Evolutionary conservation across 2,329 filamentous ascomycete species (phyloP), one percentile per base, ranked within the genome.

Genomic region (Aspergillus luchuensis): DNA sequence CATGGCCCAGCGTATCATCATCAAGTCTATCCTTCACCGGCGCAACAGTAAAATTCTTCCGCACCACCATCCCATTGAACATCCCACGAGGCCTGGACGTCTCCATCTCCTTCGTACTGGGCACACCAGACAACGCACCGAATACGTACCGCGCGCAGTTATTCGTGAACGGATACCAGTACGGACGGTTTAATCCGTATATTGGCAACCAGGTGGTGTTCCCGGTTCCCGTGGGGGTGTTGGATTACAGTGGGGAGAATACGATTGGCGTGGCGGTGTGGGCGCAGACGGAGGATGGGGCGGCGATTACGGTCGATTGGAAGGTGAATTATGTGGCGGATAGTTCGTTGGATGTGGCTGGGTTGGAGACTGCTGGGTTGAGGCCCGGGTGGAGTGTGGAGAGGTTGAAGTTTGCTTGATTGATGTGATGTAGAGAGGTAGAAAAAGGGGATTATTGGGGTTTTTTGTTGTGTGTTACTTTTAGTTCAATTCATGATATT

Each of bases 131-230:
- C 0, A 76, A 77, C 5, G 56, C 52, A 6, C 61, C 64, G 5
- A 19, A 75, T 15, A 77, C 79, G 0, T 79, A 84, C 11, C 79
- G 86, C 10, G 83, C 81, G 0, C 80, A 86, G 66, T 70, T 89
- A 2, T 88, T 85, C 58, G 81, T 88, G n/a, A 89, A 89, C 58
- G 86, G 86, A 0, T 89, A 88, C 66, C 85, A 88, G 67, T 88
- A 86, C 64, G 86, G 83, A 2, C 80, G 84, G 7, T 88, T 82
- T 67, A 82, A 84, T 61, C 85, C 86, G 0, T 80, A 83, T 53
- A 85, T 89, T 41, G 87, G 87, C 0, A 84, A 87, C 50, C 86
- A 89, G 74, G 78, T 83, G 15, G 76, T 80, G 15, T 89, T 86
- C 66, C 86, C 86, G 0, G 83, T 89, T 2, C 85, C 84, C 1